Conservation (phyloP, 2,329 filamentous ascomycete species). For the Diaporthe ampelina region DNA sequence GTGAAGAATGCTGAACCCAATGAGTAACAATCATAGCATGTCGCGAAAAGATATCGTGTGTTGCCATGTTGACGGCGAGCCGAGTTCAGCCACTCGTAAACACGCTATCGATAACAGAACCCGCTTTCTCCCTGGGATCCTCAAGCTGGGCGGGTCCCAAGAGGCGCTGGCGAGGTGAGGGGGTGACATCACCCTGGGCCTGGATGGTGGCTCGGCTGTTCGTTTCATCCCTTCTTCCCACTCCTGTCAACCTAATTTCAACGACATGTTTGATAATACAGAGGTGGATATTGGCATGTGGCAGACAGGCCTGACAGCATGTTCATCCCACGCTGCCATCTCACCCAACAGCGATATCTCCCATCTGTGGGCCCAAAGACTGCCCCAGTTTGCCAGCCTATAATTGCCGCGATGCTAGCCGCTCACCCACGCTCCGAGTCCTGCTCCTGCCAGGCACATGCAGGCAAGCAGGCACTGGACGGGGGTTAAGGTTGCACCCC, state of each 20-base stretch:
- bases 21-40: not conserved
- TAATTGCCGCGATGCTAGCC: not conserved
- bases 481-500: slow-evolving; percentile 21
- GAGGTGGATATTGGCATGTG: not conserved
- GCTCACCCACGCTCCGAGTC: slow-evolving; percentile 8
- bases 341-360: not conserved
- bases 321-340: slow-evolving; percentile 11
- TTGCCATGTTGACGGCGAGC: not conserved
- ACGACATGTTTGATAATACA: not conserved
- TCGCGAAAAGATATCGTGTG: not conserved
- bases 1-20: not conserved
- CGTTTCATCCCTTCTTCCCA: slow-evolving; percentile 29
- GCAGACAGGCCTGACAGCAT: not conserved
- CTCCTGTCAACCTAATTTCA: slow-evolving; percentile 25
- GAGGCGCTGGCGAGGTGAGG: not conserved
- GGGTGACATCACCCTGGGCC: slow-evolving; percentile 29
- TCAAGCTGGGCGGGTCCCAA: not conserved
- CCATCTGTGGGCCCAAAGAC: not conserved
- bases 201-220: slow-evolving; percentile 13
- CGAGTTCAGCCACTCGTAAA: slow-evolving; percentile 17
- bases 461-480: not conserved
- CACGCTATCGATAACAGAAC: slow-evolving; percentile 34
- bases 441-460: not conserved
- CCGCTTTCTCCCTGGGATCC: not conserved
- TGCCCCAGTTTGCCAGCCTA: not conserved